These are phyloP conservation scores for Suhomyces sp. DNA, from an alignment of 805 yeast genomes.

Conservation along the genomic window DNA sequence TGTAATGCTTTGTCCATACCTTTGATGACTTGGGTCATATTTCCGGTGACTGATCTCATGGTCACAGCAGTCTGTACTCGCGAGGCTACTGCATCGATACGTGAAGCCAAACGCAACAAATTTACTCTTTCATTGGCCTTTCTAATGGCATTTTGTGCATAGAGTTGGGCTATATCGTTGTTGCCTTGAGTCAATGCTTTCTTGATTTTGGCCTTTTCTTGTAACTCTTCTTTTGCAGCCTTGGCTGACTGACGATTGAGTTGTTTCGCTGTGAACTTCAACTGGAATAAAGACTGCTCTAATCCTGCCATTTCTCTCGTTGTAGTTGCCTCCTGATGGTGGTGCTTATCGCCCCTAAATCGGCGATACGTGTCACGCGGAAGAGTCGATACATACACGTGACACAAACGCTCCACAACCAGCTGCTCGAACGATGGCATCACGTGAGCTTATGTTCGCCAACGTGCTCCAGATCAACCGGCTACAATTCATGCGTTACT, in stretches of 20 bases:
- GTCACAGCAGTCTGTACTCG: slow-evolving; percentile 97
- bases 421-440: neutral
- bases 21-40: slow-evolving; percentile 87
- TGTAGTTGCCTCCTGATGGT: neutral
- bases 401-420: neutral
- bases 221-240: slow-evolving; percentile 85
- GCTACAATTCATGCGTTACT: neutral
- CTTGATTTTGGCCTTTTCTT: slow-evolving; percentile 84
- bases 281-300: slow-evolving; percentile 29
- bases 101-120: slow-evolving; percentile 73
- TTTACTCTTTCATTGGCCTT: slow-evolving; percentile 84
- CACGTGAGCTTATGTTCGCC: neutral
- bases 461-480: neutral
- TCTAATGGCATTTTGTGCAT: slow-evolving; percentile 94
- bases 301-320: slow-evolving; percentile 22
- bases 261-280: slow-evolving; percentile 85
- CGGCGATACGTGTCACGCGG: neutral
- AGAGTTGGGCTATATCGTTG: slow-evolving; percentile 87
- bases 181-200: slow-evolving; percentile 84
- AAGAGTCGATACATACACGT: neutral
- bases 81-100: slow-evolving; percentile 94
- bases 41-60: slow-evolving; percentile 91
- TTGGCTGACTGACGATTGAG: slow-evolving; percentile 83
- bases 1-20: slow-evolving; percentile 97
- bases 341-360: slow-evolving; percentile 4